phyloP scores from a whole-genome alignment of 1,284 basidiomycete species.

The Heterobasidion annosum region DNA sequence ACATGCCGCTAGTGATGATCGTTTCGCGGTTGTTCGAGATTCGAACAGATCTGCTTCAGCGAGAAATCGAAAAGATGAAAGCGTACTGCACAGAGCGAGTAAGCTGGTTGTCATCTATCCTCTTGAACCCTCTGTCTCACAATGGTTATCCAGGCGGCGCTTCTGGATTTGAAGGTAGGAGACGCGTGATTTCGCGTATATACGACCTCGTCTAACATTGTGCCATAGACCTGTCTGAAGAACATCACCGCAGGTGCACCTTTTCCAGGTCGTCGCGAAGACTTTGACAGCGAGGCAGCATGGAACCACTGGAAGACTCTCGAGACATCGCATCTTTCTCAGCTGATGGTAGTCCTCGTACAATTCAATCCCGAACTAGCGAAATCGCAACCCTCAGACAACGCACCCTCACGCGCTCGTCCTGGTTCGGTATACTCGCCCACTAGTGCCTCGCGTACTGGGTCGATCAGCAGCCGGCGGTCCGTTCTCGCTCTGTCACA shows the following conservation, averaged over 20 bases:
- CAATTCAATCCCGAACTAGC: conserved; percentile 83
- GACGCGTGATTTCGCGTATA: background rate
- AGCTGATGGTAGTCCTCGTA: conserved; percentile 85
- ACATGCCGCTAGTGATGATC: conserved; percentile 70
- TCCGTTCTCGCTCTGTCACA: conserved; percentile 35
- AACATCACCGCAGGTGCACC: conserved; percentile 80
- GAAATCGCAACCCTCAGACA: conserved; percentile 56
- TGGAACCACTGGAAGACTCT: conserved; percentile 80
- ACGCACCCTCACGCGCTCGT: conserved; percentile 35
- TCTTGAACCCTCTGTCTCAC: conserved; percentile 1
- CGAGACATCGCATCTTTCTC: conserved; percentile 82
- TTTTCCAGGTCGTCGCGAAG: conserved; percentile 81
- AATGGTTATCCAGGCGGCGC: conserved; percentile 53
- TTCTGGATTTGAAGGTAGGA: conserved; percentile 75
- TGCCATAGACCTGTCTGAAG: conserved; percentile 75
- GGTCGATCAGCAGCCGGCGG: conserved; percentile 56
- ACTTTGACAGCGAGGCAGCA: conserved; percentile 75
- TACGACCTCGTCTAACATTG: background rate
- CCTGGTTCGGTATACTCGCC: conserved; percentile 43
- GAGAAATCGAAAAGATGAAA: conserved; percentile 66
- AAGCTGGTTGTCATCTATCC: conserved; percentile 10
- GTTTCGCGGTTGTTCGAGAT: conserved; percentile 74
- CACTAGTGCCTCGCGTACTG: conserved; percentile 34
- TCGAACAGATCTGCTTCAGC: conserved; percentile 56
- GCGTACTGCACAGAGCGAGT: conserved; percentile 78